These are phyloP conservation scores for Fusarium sp. DNA, from an alignment of 2,329 filamentous ascomycete species.

Conservation along the genomic window DNA sequence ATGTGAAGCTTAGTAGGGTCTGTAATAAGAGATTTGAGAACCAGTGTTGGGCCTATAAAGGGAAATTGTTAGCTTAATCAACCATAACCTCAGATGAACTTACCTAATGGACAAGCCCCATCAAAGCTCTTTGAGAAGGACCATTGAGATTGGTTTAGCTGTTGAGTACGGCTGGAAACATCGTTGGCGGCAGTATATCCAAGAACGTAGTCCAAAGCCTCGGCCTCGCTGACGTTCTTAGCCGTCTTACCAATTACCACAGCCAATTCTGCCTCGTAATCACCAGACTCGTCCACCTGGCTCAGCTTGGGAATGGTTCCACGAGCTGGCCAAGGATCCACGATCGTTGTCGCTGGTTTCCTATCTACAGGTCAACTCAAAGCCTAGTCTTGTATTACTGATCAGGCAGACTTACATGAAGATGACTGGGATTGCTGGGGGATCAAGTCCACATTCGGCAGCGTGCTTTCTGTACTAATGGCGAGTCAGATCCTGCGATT, in stretches of 20 bases:
- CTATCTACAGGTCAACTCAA: constrained; percentile 12
- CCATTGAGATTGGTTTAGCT: constrained; percentile 43
- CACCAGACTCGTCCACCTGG: constrained; percentile 62
- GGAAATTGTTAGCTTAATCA: background rate
- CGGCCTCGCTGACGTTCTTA: constrained; percentile 64
- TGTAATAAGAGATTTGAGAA: constrained; percentile 63
- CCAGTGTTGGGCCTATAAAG: constrained; percentile 71
- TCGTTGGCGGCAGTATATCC: constrained; percentile 73
- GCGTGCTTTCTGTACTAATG: constrained; percentile 50
- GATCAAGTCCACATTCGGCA: constrained; percentile 60
- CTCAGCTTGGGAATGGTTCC: constrained; percentile 61
- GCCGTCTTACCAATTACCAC: constrained; percentile 62
- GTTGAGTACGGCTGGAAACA: constrained; percentile 56
- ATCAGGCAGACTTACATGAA: constrained; percentile 55
- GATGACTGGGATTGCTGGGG: constrained; percentile 65
- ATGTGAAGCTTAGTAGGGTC: constrained; percentile 67
- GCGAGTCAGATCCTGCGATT: background rate
- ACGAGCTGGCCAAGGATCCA: constrained; percentile 62
- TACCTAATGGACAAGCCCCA: constrained; percentile 60
- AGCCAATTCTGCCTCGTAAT: constrained; percentile 69
- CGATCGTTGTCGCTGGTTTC: constrained; percentile 64
- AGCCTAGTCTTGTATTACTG: background rate
- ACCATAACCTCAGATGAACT: background rate
- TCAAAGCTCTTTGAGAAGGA: constrained; percentile 68
- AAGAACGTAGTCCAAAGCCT: constrained; percentile 68